These are phyloP conservation scores for Podaxis sp. DNA, from an alignment of 768 basidiomycete genomes.

Conservation along the genomic window DNA sequence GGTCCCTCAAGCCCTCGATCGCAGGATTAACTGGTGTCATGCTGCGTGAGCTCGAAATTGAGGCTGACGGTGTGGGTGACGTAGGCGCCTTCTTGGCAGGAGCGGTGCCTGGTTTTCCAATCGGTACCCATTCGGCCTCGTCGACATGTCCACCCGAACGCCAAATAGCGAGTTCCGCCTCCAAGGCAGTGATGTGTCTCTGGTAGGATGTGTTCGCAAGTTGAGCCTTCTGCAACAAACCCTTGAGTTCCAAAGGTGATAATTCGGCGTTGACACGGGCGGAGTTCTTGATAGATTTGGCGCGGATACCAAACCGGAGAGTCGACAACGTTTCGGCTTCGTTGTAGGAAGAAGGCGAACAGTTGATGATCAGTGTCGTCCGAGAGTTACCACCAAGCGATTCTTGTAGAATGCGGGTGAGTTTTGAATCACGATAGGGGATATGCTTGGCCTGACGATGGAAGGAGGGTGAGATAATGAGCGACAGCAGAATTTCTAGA, in stretches of 20 bases:
- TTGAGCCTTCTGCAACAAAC: conserved; percentile 84
- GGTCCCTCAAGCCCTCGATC: conserved; percentile 68
- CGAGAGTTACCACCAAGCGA: conserved; percentile 93
- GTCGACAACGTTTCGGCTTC: conserved; percentile 95
- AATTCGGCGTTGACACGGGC: conserved; percentile 98
- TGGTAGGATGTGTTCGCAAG: conserved; percentile 78
- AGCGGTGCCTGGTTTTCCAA: conserved; percentile 55
- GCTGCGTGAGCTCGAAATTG: conserved; percentile 44
- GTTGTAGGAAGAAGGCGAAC: conserved; percentile 96
- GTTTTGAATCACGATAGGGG: conserved; percentile 98
- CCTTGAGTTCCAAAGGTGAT: conserved; percentile 93
- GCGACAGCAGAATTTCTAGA: neutral
- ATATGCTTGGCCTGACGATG: conserved; percentile 81
- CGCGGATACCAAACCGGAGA: conserved; percentile 98
- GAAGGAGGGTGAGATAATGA: neutral
- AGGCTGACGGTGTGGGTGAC: conserved; percentile 56
- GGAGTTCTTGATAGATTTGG: conserved; percentile 99
- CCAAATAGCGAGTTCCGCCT: conserved; percentile 90
- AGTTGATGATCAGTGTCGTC: conserved; percentile 98
- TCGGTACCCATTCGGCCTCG: conserved; percentile 72
- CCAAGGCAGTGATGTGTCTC: conserved; percentile 83
- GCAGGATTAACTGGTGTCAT: conserved; percentile 73
- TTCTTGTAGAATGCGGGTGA: conserved; percentile 98
- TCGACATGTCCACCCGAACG: conserved; percentile 82
- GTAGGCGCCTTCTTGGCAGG: conserved; percentile 64